phyloP scores from a whole-genome alignment of 345 rosid genomes.

The Balakata baccata region DNA sequence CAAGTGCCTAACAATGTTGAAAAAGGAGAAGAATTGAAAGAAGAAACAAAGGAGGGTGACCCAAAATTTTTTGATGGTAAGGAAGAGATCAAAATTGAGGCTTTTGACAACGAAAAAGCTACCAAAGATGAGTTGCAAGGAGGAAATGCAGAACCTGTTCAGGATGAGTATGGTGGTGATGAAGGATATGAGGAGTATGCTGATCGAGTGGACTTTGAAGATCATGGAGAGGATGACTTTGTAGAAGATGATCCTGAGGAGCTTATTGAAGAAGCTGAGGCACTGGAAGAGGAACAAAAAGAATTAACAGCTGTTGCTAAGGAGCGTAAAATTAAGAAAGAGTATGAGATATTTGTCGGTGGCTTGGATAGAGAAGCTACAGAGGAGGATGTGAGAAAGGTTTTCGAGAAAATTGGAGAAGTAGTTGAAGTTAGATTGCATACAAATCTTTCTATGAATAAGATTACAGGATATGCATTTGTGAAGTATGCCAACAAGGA shows the following conservation, averaged over 20 bases:
- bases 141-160: constrained; percentile 25
- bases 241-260: constrained; percentile 46
- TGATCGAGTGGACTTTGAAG: constrained; percentile 55
- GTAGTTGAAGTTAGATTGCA: constrained; percentile 55
- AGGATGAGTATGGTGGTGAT: constrained; percentile 37
- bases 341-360: constrained; percentile 58
- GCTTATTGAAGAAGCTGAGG: constrained; percentile 34
- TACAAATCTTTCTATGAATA: constrained; percentile 40
- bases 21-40: constrained; percentile 9
- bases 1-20: constrained; percentile 4
- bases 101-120: constrained; percentile 17
- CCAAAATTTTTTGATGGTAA: constrained; percentile 8
- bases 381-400: constrained; percentile 54
- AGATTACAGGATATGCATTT: constrained; percentile 64
- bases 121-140: constrained; percentile 17
- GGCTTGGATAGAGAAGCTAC: constrained; percentile 57
- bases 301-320: constrained; percentile 47
- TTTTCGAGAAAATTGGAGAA: constrained; percentile 56
- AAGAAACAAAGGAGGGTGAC: constrained; percentile 15
- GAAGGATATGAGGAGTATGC: constrained; percentile 53
- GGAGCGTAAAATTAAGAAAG: constrained; percentile 52
- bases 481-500: constrained; percentile 57
- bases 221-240: constrained; percentile 49
- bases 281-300: constrained; percentile 47
- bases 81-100: constrained; percentile 17